Evolutionary conservation across 116 monocot species (phyloP).

Genomic region (Phalaenopsis hybrid): DNA sequence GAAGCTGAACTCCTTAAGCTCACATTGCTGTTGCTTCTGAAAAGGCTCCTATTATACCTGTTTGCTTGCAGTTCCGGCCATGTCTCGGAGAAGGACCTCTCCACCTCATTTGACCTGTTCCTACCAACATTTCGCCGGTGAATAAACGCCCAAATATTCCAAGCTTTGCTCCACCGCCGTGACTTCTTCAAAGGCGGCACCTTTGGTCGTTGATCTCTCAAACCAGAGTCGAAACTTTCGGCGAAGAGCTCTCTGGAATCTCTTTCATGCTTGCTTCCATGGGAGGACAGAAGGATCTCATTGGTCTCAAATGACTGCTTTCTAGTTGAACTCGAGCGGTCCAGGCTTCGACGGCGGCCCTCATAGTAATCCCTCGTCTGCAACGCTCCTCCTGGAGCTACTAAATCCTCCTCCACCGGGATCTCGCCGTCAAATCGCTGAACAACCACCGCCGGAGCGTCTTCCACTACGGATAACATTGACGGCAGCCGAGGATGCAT

Average conservation of each 20-base stretch:
- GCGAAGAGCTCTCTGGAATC: constrained; percentile 33
- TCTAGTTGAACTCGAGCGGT: constrained; percentile 52
- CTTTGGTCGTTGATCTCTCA: constrained; percentile 31
- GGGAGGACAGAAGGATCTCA: constrained; percentile 32
- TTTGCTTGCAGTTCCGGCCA: constrained; percentile 33
- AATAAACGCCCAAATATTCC: constrained; percentile 71
- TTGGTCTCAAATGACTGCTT: constrained; percentile 25
- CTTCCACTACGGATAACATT: constrained; percentile 63
- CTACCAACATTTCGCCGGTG: constrained; percentile 23
- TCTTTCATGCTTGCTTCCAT: constrained; percentile 32
- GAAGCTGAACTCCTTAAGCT: constrained; percentile 49
- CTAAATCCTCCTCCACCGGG: constrained; percentile 42
- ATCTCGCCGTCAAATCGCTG: constrained; percentile 46
- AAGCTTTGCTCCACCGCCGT: constrained; percentile 59
- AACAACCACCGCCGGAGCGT: constrained; percentile 24
- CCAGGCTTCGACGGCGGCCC: constrained; percentile 62
- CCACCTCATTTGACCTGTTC: constrained; percentile 6
- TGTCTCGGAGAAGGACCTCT: constrained; percentile 31
- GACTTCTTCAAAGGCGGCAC: constrained; percentile 37
- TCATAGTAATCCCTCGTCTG: constrained; percentile 83
- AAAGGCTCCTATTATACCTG: constrained; percentile 16
- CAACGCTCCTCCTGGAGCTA: constrained; percentile 47
- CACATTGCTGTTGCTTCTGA: constrained; percentile 51
- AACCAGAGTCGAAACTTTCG: constrained; percentile 48
- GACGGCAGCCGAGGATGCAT: constrained; percentile 28